These are phyloP conservation scores for Grosmannia serpens DNA, from an alignment of 2,329 filamentous ascomycete species.

Conservation along the genomic window DNA sequence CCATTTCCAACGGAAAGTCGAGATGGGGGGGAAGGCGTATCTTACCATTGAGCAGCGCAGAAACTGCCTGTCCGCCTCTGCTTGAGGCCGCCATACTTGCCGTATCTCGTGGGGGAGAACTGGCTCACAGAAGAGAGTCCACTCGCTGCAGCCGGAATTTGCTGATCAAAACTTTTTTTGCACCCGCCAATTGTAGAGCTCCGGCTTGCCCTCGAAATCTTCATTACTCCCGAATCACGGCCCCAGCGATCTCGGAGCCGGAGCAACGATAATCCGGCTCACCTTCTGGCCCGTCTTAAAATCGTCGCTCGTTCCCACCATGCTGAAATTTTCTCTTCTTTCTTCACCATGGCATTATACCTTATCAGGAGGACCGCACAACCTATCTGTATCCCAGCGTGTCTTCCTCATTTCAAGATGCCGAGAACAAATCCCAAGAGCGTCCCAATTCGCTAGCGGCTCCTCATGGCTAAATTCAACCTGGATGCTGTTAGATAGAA, in stretches of 20 bases:
- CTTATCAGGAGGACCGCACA: conserved; percentile 57
- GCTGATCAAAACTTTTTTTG: background rate
- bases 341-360: conserved; percentile 56
- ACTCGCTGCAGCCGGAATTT: background rate
- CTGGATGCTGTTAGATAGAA: conserved; percentile 17
- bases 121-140: background rate
- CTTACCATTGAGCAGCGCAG: conserved; percentile 41
- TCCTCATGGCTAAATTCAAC: conserved; percentile 37
- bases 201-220: background rate
- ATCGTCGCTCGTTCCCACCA: background rate
- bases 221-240: background rate
- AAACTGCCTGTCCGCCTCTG: conserved; percentile 40
- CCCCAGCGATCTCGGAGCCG: background rate
- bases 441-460: conserved; percentile 98
- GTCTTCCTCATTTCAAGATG: conserved; percentile 86
- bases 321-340: conserved; percentile 18
- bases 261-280: conserved; percentile 3
- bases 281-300: background rate
- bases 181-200: background rate
- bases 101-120: background rate
- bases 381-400: conserved; percentile 40
- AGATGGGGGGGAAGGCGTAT: conserved; percentile 3
- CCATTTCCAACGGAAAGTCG: background rate
- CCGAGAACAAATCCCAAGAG: conserved; percentile 58
- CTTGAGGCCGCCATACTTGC: conserved; percentile 43